Evolutionary conservation across 441 rosid genomes (phyloP).

Genomic region (Manihot esculenta): DNA sequence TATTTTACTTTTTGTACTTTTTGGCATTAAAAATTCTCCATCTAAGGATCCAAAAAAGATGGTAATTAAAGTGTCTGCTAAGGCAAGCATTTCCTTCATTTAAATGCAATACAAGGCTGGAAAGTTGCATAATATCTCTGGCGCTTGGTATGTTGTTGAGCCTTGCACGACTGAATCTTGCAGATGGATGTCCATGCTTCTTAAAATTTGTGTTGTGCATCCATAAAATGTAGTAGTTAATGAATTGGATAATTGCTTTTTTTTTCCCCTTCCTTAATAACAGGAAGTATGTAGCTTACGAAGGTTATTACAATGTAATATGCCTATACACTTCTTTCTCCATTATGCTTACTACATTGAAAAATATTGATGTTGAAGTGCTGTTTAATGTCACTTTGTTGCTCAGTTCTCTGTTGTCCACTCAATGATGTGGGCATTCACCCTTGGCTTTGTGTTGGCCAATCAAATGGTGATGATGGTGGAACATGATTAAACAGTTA

Average conservation of each 20-base stretch:
- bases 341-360: not conserved
- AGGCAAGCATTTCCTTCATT: not conserved
- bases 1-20: conserved; percentile 3
- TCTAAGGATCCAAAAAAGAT: not conserved
- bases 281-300: not conserved
- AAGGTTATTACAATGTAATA: not conserved
- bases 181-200: not conserved
- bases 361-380: not conserved
- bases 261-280: not conserved
- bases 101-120: not conserved
- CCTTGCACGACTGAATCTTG: not conserved
- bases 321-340: not conserved
- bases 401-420: not conserved
- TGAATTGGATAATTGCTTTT: not conserved
- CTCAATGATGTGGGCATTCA: not conserved
- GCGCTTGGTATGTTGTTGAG: not conserved
- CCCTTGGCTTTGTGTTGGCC: not conserved
- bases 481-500: not conserved
- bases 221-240: not conserved
- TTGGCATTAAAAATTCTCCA: not conserved
- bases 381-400: not conserved
- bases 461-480: not conserved
- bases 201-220: not conserved
- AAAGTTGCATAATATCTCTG: not conserved
- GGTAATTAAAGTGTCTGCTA: not conserved